Evolutionary conservation across 257 asterid species (phyloP).

Genomic region (Solanum chaucha): DNA sequence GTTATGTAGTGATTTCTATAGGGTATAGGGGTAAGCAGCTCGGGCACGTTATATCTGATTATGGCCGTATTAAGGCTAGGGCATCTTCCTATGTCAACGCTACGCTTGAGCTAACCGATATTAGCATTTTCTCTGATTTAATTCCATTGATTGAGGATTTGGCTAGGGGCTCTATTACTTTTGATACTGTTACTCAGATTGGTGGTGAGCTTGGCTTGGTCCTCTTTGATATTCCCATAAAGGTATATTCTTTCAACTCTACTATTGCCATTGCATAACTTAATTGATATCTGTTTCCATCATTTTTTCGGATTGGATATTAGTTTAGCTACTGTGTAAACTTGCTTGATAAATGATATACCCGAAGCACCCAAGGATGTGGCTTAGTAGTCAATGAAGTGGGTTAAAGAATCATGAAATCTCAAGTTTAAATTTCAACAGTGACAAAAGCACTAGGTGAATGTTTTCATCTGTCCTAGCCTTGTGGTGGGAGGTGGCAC

Average conservation of each 20-base stretch:
- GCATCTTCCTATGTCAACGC: constrained; percentile 62
- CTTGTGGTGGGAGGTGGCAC: not conserved
- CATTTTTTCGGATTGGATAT: not conserved
- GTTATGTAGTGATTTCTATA: constrained; percentile 35
- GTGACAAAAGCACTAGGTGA: not conserved
- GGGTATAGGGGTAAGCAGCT: constrained; percentile 70
- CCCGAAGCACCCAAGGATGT: not conserved
- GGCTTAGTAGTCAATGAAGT: not conserved
- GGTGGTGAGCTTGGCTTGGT: constrained; percentile 47
- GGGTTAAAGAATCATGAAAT: not conserved
- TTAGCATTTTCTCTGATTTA: constrained; percentile 52
- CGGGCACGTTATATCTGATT: constrained; percentile 48
- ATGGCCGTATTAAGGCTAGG: constrained; percentile 49
- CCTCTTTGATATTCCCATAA: constrained; percentile 47
- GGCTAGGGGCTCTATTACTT: constrained; percentile 47
- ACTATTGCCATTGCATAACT: not conserved
- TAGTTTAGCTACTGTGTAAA: not conserved
- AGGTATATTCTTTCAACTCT: constrained; percentile 27
- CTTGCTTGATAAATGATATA: not conserved
- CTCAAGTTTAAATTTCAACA: not conserved
- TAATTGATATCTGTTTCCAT: not conserved
- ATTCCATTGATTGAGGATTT: constrained; percentile 58
- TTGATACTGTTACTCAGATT: constrained; percentile 59
- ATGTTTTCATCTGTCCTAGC: not conserved
- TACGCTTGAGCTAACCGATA: constrained; percentile 56